Conservation (phyloP, 139 green algal genomes). For the Chlorella sorokiniana region DNA sequence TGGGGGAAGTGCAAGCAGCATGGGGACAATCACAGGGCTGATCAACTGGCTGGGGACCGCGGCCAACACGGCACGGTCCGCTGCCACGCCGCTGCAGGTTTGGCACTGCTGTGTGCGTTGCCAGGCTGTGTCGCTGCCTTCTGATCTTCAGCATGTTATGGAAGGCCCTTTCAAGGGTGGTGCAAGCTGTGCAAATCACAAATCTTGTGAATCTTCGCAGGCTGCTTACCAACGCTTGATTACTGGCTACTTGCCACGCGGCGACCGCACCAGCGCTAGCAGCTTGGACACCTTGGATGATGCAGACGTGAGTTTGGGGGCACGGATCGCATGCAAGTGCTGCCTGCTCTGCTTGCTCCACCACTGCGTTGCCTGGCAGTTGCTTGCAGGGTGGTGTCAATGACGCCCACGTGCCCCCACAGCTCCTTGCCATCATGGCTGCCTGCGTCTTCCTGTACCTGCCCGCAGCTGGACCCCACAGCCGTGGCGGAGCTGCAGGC, state of each 20-base stretch:
- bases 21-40: background rate
- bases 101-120: background rate
- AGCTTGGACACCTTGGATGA: background rate
- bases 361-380: background rate
- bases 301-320: background rate
- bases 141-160: no score
- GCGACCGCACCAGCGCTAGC: background rate
- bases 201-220: no score
- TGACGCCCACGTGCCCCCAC: background rate
- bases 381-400: background rate
- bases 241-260: background rate
- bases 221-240: constrained; percentile 11
- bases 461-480: background rate
- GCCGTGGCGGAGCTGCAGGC: constrained; percentile 24
- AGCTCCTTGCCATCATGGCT: background rate
- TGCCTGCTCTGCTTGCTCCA: background rate
- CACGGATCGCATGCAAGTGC: background rate
- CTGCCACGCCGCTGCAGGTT: constrained; percentile 14
- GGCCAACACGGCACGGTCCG: background rate
- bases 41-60: constrained; percentile 17
- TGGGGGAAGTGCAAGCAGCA: background rate
- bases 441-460: background rate
- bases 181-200: no score
- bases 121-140: background rate
- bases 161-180: no score